These are phyloP conservation scores for Pichia sp. DNA, from an alignment of 1,139 yeast genomes.

Conservation along the genomic window DNA sequence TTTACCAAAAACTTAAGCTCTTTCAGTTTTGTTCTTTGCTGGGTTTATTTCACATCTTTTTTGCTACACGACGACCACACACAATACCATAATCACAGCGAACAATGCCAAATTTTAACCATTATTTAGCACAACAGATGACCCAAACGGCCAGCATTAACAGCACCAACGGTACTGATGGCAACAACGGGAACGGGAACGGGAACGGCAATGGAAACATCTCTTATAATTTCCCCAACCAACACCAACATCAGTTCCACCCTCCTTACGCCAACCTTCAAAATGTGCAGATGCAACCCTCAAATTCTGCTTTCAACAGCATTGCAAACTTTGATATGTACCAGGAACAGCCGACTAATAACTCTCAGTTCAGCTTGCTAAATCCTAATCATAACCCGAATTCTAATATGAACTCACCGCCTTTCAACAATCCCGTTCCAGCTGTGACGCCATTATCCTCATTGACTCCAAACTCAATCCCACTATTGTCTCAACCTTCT, in stretches of 20 bases:
- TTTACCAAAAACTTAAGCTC: too few relatives aligned
- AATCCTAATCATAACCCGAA: too few relatives aligned
- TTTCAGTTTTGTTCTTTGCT: too few relatives aligned
- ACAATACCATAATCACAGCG: constrained; percentile 13
- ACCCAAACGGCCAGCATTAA: background rate
- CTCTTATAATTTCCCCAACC: too few relatives aligned
- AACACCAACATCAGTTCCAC: too few relatives aligned
- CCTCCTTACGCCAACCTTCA: background rate
- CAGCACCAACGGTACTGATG: background rate
- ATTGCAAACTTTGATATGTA: constrained; percentile 3
- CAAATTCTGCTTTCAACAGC: constrained; percentile 9
- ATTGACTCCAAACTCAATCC: constrained; percentile 3
- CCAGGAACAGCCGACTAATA: background rate
- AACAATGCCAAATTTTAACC: constrained; percentile 4
- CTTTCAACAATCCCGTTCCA: constrained; percentile 1
- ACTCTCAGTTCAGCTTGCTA: constrained; percentile 4
- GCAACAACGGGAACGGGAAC: background rate
- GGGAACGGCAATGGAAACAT: background rate
- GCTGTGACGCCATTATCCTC: constrained; percentile 1
- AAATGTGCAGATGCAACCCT: constrained; percentile 8
- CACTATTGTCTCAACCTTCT: constrained; percentile 5
- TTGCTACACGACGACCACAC: too few relatives aligned
- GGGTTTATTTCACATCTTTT: too few relatives aligned
- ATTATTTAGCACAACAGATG: constrained; percentile 1
- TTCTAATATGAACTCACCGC: constrained; percentile 2